Evolutionary conservation across 352 stramenopile genomes (phyloP).

Genomic region (Sclerospora graminicola): DNA sequence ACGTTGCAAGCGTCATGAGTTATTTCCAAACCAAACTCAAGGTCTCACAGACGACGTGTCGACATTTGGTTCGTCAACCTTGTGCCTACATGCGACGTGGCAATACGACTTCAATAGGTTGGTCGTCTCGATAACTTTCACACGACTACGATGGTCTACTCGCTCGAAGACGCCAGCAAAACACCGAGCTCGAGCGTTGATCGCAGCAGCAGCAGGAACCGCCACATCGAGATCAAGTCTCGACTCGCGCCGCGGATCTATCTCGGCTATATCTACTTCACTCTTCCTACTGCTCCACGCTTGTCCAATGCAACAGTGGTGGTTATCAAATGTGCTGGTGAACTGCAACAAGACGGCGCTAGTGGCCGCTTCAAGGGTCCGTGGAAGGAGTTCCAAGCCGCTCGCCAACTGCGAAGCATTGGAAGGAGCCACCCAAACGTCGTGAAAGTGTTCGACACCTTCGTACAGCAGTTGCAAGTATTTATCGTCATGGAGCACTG

Average conservation of each 20-base stretch:
- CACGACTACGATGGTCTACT: slow-evolving; percentile 11
- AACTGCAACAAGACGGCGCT: slow-evolving; percentile 8
- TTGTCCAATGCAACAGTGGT: slow-evolving; percentile 2
- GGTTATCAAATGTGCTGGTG: slow-evolving; percentile 21
- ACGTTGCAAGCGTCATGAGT: no score
- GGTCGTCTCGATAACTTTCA: no score
- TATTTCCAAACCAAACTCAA: no score
- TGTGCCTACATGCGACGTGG: no score
- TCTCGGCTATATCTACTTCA: slow-evolving; percentile 14
- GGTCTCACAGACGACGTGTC: no score
- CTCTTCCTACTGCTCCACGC: neutral
- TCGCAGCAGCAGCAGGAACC: neutral
- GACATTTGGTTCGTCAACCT: no score
- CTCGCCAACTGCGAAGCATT: slow-evolving; percentile 7
- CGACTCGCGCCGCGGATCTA: slow-evolving; percentile 24
- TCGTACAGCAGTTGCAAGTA: slow-evolving; percentile 21
- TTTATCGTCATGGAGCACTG: slow-evolving; percentile 57
- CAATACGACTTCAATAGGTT: no score
- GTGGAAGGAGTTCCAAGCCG: slow-evolving; percentile 22
- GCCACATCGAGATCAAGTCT: slow-evolving; percentile 20
- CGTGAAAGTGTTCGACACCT: slow-evolving; percentile 25
- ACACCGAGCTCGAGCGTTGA: neutral
- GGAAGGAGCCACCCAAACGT: slow-evolving; percentile 23
- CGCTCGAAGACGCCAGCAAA: neutral
- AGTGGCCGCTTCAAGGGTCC: slow-evolving; percentile 10